Evolutionary conservation across 441 rosid genomes (phyloP).

Genomic region (Erysimum cheiri): DNA sequence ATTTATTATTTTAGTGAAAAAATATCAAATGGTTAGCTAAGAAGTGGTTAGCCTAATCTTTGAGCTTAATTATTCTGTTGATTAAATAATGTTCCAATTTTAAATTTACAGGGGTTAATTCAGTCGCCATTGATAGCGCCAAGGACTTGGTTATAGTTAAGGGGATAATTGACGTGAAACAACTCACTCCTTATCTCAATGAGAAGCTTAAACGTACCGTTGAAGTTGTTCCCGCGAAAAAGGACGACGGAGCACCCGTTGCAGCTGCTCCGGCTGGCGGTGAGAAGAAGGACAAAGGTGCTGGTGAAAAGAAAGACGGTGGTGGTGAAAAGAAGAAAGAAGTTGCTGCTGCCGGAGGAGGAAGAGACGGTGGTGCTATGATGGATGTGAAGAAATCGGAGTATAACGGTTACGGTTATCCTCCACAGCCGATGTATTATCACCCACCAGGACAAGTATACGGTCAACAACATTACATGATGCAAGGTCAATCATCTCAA

Average conservation of each 20-base stretch:
- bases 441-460: slow-evolving; percentile 46
- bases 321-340: slow-evolving; percentile 49
- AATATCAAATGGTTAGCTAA: slow-evolving; percentile 27
- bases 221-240: slow-evolving; percentile 68
- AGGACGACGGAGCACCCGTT: slow-evolving; percentile 47
- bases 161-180: slow-evolving; percentile 72
- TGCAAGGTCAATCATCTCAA: slow-evolving; percentile 47
- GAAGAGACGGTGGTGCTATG: slow-evolving; percentile 46
- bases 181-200: slow-evolving; percentile 54
- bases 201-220: slow-evolving; percentile 70
- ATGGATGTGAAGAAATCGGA: slow-evolving; percentile 72
- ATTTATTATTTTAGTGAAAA: slow-evolving; percentile 5
- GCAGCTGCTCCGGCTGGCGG: slow-evolving; percentile 41
- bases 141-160: slow-evolving; percentile 77
- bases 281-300: slow-evolving; percentile 46
- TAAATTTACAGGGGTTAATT: slow-evolving; percentile 58
- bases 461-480: slow-evolving; percentile 44
- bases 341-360: slow-evolving; percentile 9
- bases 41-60: slow-evolving; percentile 42
- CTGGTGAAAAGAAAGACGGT: slow-evolving; percentile 38
- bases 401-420: slow-evolving; percentile 51
- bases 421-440: slow-evolving; percentile 48
- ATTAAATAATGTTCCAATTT: slow-evolving; percentile 10
- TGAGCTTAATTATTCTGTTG: slow-evolving; percentile 3
- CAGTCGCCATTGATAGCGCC: slow-evolving; percentile 59